Evolutionary conservation across 2,329 filamentous ascomycete genomes (phyloP).

Genomic region (Davidsoniella australis): DNA sequence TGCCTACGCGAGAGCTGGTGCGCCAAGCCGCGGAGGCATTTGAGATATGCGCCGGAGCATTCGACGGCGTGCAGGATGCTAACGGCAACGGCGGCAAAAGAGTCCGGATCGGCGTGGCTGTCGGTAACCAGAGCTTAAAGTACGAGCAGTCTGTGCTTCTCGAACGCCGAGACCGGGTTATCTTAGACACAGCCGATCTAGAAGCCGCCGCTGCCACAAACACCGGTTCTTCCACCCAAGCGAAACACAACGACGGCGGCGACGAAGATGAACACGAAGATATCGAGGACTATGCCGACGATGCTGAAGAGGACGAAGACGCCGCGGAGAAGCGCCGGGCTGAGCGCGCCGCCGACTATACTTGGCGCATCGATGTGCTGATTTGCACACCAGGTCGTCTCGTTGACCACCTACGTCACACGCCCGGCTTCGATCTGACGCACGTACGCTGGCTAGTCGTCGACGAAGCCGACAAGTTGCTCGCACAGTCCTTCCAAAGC

Average conservation of each 20-base stretch:
- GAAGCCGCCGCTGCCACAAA: conserved; percentile 33
- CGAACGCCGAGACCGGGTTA: conserved; percentile 35
- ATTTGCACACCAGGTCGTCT: conserved; percentile 84
- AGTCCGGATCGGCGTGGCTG: conserved; percentile 62
- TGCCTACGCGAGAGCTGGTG: conserved; percentile 78
- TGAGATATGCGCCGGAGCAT: conserved; percentile 52
- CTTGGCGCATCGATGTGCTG: conserved; percentile 67
- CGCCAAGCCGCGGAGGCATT: conserved; percentile 67
- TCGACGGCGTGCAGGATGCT: conserved; percentile 23
- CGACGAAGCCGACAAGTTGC: conserved; percentile 82
- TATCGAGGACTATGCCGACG: conserved; percentile 18
- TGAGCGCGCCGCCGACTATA: conserved; percentile 46
- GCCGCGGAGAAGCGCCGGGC: conserved; percentile 30
- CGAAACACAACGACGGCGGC: conserved; percentile 20
- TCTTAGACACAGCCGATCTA: neutral
- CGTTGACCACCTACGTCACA: conserved; percentile 77
- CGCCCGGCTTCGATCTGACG: conserved; percentile 62
- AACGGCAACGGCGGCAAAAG: conserved; percentile 33
- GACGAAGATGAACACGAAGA: conserved; percentile 20
- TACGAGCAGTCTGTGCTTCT: conserved; percentile 37
- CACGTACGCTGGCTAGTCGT: conserved; percentile 77
- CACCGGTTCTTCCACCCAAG: conserved; percentile 21
- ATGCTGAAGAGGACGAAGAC: conserved; percentile 21
- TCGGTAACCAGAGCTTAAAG: conserved; percentile 63
- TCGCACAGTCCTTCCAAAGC: conserved; percentile 83